Evolutionary conservation across 192 early-diverging fungal genomes (phyloP).

Genomic region (Entomortierella parvispora): DNA sequence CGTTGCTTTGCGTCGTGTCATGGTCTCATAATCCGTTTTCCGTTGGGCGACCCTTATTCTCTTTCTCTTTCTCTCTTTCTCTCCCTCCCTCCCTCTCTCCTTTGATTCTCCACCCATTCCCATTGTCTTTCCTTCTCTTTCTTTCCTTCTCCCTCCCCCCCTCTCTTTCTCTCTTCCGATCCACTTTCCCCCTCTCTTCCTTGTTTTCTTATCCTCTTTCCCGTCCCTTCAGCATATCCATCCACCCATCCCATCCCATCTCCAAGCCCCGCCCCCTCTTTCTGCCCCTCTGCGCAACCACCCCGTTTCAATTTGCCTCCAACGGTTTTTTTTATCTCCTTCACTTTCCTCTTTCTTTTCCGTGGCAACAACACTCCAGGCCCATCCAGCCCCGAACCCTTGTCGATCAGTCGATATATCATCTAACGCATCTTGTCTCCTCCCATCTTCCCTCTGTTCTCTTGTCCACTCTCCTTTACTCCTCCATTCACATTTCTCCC

Average conservation of each 20-base stretch:
- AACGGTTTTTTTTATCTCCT: not conserved
- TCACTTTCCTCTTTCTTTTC: not conserved
- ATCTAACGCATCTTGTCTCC: no score
- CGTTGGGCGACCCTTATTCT: no score
- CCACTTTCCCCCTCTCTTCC: not conserved
- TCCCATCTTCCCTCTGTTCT: not conserved
- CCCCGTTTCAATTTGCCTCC: not conserved
- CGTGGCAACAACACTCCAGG: not conserved
- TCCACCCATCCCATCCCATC: no score
- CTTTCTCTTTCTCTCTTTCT: no score
- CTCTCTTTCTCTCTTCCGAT: not conserved
- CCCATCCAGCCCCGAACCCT: not conserved
- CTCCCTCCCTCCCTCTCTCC: not conserved
- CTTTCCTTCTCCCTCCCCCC: conserved; percentile 1
- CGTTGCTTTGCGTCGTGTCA: no score
- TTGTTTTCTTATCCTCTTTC: no score
- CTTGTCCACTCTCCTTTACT: not conserved
- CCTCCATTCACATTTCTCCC: not conserved
- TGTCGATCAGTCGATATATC: no score
- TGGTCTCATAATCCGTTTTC: no score
- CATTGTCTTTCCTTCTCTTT: not conserved
- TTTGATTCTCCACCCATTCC: not conserved
- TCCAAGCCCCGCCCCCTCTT: no score
- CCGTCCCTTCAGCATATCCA: no score
- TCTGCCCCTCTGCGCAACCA: no score